Conservation (phyloP, 305 asterid species). For the Plantago lanceolata region DNA sequence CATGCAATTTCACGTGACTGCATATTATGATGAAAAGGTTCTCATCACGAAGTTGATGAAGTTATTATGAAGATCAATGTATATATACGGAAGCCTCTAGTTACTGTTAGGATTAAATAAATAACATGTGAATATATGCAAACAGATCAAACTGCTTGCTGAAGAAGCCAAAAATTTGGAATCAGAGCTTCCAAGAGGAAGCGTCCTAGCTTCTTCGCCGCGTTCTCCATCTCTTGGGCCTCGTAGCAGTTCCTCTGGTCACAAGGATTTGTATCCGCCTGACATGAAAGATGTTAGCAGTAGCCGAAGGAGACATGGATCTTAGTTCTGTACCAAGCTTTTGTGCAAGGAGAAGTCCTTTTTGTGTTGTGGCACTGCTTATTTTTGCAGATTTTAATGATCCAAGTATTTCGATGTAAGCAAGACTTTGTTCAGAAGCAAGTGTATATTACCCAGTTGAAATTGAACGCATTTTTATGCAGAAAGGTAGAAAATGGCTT, state of each 20-base stretch:
- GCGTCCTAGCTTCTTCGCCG: conserved; percentile 47
- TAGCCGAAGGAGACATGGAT: conserved; percentile 47
- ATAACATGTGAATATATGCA: not conserved
- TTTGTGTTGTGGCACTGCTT: conserved; percentile 17
- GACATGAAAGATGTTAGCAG: conserved; percentile 40
- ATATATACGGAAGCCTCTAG: not conserved
- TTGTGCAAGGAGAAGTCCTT: conserved; percentile 2
- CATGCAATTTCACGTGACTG: too few relatives aligned
- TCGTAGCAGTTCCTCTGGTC: conserved; percentile 44
- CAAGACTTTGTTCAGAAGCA: not conserved
- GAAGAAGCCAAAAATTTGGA: conserved; percentile 72
- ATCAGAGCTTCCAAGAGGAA: conserved; percentile 40
- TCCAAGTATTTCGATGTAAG: not conserved
- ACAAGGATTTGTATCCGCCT: conserved; percentile 56
- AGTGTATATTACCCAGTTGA: not conserved
- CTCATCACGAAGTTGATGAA: too few relatives aligned
- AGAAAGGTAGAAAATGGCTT: not conserved
- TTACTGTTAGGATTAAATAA: not conserved
- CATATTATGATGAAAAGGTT: too few relatives aligned
- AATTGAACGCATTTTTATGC: not conserved
- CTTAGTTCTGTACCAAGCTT: conserved; percentile 27
- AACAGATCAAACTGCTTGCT: conserved; percentile 62
- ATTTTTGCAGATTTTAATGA: conserved; percentile 26
- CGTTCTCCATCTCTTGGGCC: conserved; percentile 50
- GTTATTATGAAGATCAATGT: not conserved